Conservation (phyloP, 2,329 filamentous ascomycete species). For the Alternaria viburni region DNA sequence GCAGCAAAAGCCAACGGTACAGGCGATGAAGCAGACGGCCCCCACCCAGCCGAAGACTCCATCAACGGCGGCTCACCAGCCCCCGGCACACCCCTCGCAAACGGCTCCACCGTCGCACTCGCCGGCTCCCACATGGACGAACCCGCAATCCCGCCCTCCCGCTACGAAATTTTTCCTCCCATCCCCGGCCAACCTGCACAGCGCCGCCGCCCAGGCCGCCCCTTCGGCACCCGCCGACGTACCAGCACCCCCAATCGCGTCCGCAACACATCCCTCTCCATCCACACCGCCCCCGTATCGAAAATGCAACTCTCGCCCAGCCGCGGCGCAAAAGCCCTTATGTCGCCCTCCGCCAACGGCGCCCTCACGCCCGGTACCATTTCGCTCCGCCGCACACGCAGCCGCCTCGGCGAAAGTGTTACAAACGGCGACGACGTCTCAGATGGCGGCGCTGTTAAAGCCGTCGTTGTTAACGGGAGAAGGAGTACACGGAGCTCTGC, state of each 20-base stretch:
- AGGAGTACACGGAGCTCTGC: constrained; percentile 40
- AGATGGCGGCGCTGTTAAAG: constrained; percentile 41
- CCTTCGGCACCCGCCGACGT: constrained; percentile 47
- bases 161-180: constrained; percentile 81
- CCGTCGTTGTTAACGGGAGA: constrained; percentile 29
- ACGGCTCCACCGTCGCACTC: constrained; percentile 37
- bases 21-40: constrained; percentile 17
- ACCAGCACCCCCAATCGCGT: constrained; percentile 44
- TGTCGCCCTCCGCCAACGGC: constrained; percentile 41
- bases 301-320: constrained; percentile 41
- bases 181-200: constrained; percentile 57
- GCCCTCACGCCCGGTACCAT: constrained; percentile 38
- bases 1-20: constrained; percentile 33
- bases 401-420: constrained; percentile 52
- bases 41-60: constrained; percentile 37
- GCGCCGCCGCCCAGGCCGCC: constrained; percentile 45
- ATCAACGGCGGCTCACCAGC: constrained; percentile 39
- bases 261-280: constrained; percentile 31
- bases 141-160: constrained; percentile 67
- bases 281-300: constrained; percentile 40
- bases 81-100: constrained; percentile 41
- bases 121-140: constrained; percentile 39
- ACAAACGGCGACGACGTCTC: constrained; percentile 43
- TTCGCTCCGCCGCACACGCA: constrained; percentile 49
- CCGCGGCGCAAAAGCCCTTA: constrained; percentile 30